Base-by-base conservation (phyloP, 768 basidiomycete genomes). In the Gymnopilus junonius region DNA sequence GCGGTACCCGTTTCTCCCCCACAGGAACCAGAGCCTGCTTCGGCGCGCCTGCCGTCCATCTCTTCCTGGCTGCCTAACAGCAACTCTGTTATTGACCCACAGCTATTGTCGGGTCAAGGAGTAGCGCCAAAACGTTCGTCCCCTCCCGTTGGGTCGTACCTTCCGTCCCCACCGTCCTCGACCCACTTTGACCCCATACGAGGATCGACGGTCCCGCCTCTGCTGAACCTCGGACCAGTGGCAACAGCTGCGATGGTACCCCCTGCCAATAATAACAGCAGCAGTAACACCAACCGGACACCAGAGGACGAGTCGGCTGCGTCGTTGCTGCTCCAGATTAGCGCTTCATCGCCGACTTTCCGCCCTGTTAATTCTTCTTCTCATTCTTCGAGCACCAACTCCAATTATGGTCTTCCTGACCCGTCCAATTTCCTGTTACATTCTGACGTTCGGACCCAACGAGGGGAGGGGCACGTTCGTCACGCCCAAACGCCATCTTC, bases 291-390 rank as follows among this genome's bases (percentile, higher is more conserved):
- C 60, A 51, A 64, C 51, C 80, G 78, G 50, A 85, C 86, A 4
- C 84, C 87, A 0, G 90, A 91, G 58, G 90, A 92, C 70, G 87
- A 91, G 75, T 82, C 80, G 0, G 90, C 89, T 0, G 90, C 89
- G 15, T 85, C 89, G 3, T 76, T 91, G 62, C 73, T 91, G 14
- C 73, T 91, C 39, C 87, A 89, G 63, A 90, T 91, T 63, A 48
- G 59, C 50, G 82, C 85, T 66, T 77, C 81, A 1, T 82, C 83
- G 32, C 77, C 81, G 8, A 63, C 66, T 2, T 74, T 75, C 61
- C 64, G 70, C 27, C 69, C 73, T 4, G 43, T 65, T 20, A 43
- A 23, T 32, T 58, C 62, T 5, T 21, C 57, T 8, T 55, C 63
- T 21, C 40, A 55, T 11, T 55, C 56, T 17, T 54, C 59, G n/a